Conservation (phyloP, 345 rosid species). For the Populus ilicifolia region DNA sequence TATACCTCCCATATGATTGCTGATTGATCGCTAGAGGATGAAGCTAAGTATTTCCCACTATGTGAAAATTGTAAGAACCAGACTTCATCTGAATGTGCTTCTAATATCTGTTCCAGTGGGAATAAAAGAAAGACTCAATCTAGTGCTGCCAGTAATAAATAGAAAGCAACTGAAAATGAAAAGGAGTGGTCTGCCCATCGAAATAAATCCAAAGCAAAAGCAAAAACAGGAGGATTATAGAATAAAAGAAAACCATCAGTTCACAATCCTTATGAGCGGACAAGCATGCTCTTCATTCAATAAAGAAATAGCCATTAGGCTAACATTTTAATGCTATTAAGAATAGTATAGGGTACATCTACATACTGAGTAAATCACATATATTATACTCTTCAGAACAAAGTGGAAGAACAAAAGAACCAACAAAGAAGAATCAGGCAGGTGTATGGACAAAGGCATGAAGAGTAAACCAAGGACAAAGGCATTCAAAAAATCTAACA, state of each 20-base stretch:
- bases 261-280: too few relatives aligned
- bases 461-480: too few relatives aligned
- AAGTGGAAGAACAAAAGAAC: too few relatives aligned
- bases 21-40: slow-evolving; percentile 57
- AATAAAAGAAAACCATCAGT: neutral
- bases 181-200: neutral
- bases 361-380: too few relatives aligned
- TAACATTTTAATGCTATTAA: too few relatives aligned
- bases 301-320: too few relatives aligned
- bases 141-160: neutral
- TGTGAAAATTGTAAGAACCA: slow-evolving; percentile 78
- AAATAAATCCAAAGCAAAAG: neutral
- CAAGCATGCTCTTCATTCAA: too few relatives aligned
- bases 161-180: neutral
- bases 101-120: slow-evolving; percentile 45
- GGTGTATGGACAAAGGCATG: too few relatives aligned
- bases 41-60: slow-evolving; percentile 64
- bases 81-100: slow-evolving; percentile 65
- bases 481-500: too few relatives aligned
- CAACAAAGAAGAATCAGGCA: too few relatives aligned
- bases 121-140: neutral
- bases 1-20: slow-evolving; percentile 72
- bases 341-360: too few relatives aligned
- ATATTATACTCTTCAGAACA: too few relatives aligned
- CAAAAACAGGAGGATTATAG: neutral